Evolutionary conservation across 2,329 filamentous ascomycete genomes (phyloP), one percentile per base, ranked within the genome.

Genomic region (Colletotrichum coccodes): DNA sequence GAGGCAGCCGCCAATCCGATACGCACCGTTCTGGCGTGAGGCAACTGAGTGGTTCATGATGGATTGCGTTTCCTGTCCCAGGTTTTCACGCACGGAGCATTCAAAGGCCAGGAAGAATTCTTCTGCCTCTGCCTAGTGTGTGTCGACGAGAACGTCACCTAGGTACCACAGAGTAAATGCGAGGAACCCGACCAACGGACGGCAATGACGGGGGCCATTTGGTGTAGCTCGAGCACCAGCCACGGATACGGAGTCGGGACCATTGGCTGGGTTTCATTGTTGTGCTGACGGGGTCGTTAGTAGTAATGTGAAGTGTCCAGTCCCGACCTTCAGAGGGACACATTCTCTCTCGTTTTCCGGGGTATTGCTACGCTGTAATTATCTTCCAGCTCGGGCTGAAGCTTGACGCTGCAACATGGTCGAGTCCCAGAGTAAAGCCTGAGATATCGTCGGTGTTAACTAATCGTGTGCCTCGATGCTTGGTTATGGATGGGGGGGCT

Each of bases 1-100:
- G 65, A 68, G 61, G 61, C 54, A 65, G 61, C 47, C 47, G 54
- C 34, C 46, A 64, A 64, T 64, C 60, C 59, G 64, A 47, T 46
- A 60, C 60, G n/a, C n/a, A 40, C 50, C 50, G 49, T 56, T 42
- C 64, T 44, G 42, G 9, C 53, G 46, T 38, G n/a, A 30, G 16
- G 32, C 28, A 26, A 26, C 23, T 34, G 28, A 26, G 28, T 23
- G 14, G 23, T 64, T 59, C 14, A 30, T 34, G 32, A 64, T 64
- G 53, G 30, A 36, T 64, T 68, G 60, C 60, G 60, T 64, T 56
- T 54, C 16, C 60, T 30, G 34, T 57, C 36, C 28, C 36, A 32
- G n/a, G 46, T 23, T 40, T 21, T 26, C 28, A 38, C 16, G 53
- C 23, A 26, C 36, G 32, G 49, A 58, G 46, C 59, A 65, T 36